phyloP scores from a whole-genome alignment of 2,329 filamentous ascomycete species.

The Arthroderma sp. region DNA sequence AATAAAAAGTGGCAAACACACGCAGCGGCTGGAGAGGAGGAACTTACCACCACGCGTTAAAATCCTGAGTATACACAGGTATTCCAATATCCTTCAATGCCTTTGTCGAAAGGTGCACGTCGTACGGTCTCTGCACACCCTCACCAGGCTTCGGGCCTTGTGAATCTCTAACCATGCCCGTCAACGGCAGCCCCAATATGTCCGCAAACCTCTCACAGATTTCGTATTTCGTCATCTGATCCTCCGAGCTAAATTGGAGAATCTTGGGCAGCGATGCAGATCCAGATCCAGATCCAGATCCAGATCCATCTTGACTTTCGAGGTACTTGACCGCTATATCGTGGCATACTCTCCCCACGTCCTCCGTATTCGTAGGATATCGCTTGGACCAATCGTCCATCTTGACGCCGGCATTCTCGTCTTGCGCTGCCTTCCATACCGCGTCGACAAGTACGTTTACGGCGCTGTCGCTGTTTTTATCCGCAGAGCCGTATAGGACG shows the following conservation, averaged over 20 bases:
- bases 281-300: conserved; percentile 25
- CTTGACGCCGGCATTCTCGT: conserved; percentile 44
- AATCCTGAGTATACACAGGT: conserved; percentile 59
- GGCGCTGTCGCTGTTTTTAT: conserved; percentile 61
- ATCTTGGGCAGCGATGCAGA: conserved; percentile 49
- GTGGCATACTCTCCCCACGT: conserved; percentile 65
- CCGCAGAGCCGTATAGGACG: conserved; percentile 67
- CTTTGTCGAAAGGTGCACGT: conserved; percentile 73
- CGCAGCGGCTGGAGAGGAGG: no score
- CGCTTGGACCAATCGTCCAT: conserved; percentile 81
- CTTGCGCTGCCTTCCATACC: conserved; percentile 56
- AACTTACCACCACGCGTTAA: conserved; percentile 62
- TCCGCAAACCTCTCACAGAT: conserved; percentile 68
- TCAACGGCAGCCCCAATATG: conserved; percentile 61
- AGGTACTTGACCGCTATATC: conserved; percentile 62
- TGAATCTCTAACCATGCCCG: conserved; percentile 51
- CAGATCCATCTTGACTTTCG: conserved; percentile 18
- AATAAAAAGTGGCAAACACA: neutral
- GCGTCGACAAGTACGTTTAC: conserved; percentile 68
- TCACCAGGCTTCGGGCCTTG: conserved; percentile 58
- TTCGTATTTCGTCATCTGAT: conserved; percentile 77
- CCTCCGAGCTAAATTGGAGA: conserved; percentile 77
- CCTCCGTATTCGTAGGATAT: conserved; percentile 81
- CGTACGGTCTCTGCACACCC: conserved; percentile 66
- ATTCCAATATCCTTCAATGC: conserved; percentile 61